phyloP scores from a whole-genome alignment of 2,329 filamentous ascomycete species.

The Fusarium nisikadoi region DNA sequence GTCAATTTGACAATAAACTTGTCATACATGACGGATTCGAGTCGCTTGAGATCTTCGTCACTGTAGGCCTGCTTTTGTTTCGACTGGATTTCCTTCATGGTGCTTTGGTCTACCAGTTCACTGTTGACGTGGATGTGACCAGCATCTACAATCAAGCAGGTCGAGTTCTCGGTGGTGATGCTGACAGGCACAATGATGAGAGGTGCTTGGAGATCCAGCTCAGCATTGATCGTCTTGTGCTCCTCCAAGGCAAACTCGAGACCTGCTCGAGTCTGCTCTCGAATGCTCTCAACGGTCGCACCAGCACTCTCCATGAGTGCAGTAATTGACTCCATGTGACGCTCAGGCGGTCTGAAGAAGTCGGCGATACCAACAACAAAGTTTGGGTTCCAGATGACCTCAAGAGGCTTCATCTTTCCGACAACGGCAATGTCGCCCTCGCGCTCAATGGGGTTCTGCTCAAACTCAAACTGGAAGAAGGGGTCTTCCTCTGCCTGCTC shows the following conservation, averaged over 20 bases:
- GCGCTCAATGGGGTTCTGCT: slow-evolving; percentile 93
- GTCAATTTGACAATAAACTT: slow-evolving; percentile 93
- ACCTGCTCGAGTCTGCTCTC: slow-evolving; percentile 94
- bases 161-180: slow-evolving; percentile 81
- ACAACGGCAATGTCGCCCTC: slow-evolving; percentile 91
- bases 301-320: slow-evolving; percentile 96
- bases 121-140: slow-evolving; percentile 96
- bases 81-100: slow-evolving; percentile 86
- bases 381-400: slow-evolving; percentile 96
- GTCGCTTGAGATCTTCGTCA: slow-evolving; percentile 85
- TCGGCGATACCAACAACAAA: slow-evolving; percentile 91
- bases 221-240: slow-evolving; percentile 97
- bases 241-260: slow-evolving; percentile 97
- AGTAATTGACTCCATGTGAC: slow-evolving; percentile 98
- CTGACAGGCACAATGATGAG: slow-evolving; percentile 96
- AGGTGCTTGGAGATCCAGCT: slow-evolving; percentile 93
- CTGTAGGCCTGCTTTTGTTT: slow-evolving; percentile 91
- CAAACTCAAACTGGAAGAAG: slow-evolving; percentile 92
- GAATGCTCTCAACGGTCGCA: slow-evolving; percentile 91
- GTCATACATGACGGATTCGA: slow-evolving; percentile 97
- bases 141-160: slow-evolving; percentile 93
- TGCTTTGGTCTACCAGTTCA: slow-evolving; percentile 91
- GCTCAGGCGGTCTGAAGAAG: slow-evolving; percentile 95
- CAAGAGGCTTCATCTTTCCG: slow-evolving; percentile 92
- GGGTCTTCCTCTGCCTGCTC: slow-evolving; percentile 70